phyloP scores from a whole-genome alignment of 2,329 filamentous ascomycete genomes.

The Aspergillus flavus region DNA sequence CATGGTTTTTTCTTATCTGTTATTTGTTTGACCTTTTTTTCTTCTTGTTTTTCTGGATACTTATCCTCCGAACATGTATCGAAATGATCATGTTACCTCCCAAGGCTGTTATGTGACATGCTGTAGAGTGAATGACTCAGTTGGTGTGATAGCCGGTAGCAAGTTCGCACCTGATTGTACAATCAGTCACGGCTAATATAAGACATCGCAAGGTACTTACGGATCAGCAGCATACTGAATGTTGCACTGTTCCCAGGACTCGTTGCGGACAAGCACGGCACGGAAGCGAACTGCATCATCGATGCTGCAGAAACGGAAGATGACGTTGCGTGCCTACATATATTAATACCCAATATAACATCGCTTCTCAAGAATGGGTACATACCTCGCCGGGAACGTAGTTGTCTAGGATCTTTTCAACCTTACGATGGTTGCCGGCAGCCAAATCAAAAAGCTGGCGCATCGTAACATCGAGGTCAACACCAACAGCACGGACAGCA shows the following conservation, averaged over 20 bases:
- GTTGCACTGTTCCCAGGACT: constrained; percentile 52
- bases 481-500: constrained; percentile 48
- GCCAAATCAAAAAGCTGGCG: constrained; percentile 41
- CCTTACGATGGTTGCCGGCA: constrained; percentile 41
- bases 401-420: constrained; percentile 50
- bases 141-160: constrained; percentile 22
- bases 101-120: not conserved
- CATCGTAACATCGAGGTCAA: constrained; percentile 44
- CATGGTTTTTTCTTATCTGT: not conserved
- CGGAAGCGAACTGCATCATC: constrained; percentile 51
- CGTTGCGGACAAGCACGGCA: constrained; percentile 38
- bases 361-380: not conserved
- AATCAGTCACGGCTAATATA: not conserved
- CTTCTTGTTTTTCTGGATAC: not conserved
- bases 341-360: not conserved
- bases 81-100: not conserved
- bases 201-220: constrained; percentile 22
- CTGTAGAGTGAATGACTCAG: constrained; percentile 3
- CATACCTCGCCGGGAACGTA: constrained; percentile 47
- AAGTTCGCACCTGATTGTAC: constrained; percentile 25
- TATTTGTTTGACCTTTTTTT: not conserved
- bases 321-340: constrained; percentile 45
- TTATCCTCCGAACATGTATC: not conserved
- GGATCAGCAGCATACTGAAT: constrained; percentile 49
- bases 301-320: constrained; percentile 53